phyloP scores from a whole-genome alignment of 352 stramenopile species.

The Globisporangium cederbergense region DNA sequence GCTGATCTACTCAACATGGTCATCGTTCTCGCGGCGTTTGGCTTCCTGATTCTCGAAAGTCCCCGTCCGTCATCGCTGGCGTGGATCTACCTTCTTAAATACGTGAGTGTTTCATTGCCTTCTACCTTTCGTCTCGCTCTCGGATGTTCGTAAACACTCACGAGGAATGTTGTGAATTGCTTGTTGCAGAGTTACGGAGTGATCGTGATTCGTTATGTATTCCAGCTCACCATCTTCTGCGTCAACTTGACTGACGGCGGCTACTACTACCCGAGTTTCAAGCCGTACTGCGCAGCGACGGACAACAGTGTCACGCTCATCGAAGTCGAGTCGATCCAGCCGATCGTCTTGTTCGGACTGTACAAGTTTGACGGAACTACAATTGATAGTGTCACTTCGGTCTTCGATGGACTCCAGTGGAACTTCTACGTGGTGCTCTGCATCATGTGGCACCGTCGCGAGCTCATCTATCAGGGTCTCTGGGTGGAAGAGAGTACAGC shows the following conservation, averaged over 20 bases:
- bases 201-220: constrained; percentile 65
- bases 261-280: constrained; percentile 74
- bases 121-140: background rate
- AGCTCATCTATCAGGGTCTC: constrained; percentile 76
- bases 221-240: constrained; percentile 85
- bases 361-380: constrained; percentile 85
- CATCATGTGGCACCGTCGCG: constrained; percentile 75
- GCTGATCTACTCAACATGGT: constrained; percentile 80
- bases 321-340: constrained; percentile 68
- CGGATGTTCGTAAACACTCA: background rate
- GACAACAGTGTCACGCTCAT: constrained; percentile 23
- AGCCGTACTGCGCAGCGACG: constrained; percentile 58
- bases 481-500: constrained; percentile 42
- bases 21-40: constrained; percentile 66
- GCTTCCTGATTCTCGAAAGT: constrained; percentile 71
- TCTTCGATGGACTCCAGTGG: constrained; percentile 78
- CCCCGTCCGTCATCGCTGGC: constrained; percentile 53
- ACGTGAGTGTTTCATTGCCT: constrained; percentile 41
- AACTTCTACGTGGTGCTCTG: constrained; percentile 80
- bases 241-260: constrained; percentile 47
- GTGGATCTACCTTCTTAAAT: constrained; percentile 79
- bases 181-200: constrained; percentile 43
- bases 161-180: background rate
- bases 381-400: constrained; percentile 43
- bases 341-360: constrained; percentile 73